phyloP scores from a whole-genome alignment of 352 stramenopile genomes.

The Pythium aphanidermatum region DNA sequence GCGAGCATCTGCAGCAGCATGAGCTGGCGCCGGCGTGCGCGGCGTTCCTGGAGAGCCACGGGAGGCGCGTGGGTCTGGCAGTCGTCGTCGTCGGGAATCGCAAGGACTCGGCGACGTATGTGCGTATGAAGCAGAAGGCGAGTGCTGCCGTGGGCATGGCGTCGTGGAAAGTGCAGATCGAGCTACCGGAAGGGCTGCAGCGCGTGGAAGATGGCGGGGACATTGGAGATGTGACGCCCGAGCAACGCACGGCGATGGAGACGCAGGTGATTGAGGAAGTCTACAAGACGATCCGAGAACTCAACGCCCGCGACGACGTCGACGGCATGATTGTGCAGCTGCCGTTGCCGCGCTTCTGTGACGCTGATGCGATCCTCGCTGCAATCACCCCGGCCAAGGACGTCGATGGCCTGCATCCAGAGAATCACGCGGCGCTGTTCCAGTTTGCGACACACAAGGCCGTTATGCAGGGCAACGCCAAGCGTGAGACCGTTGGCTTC shows the following conservation, averaged over 20 bases:
- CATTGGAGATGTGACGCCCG: conserved; percentile 5
- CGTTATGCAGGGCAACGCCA: neutral
- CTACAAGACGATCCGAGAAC: conserved; percentile 42
- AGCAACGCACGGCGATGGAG: conserved; percentile 8
- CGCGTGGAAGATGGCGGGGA: conserved; percentile 11
- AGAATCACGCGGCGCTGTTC: conserved; percentile 94
- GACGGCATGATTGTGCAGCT: conserved; percentile 90
- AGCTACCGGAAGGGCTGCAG: conserved; percentile 21
- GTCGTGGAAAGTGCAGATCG: conserved; percentile 78
- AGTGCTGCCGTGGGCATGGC: conserved; percentile 92
- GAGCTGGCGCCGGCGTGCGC: conserved; percentile 77
- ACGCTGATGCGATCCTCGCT: conserved; percentile 90
- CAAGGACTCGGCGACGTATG: conserved; percentile 96
- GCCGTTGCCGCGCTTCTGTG: conserved; percentile 89
- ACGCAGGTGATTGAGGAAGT: conserved; percentile 30
- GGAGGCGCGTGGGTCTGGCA: conserved; percentile 90
- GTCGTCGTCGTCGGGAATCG: conserved; percentile 96
- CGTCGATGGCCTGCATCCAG: conserved; percentile 97
- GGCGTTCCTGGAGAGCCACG: conserved; percentile 34
- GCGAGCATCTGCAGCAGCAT: conserved; percentile 60
- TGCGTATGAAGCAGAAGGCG: conserved; percentile 98
- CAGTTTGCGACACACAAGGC: conserved; percentile 42
- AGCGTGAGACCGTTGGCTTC: conserved; percentile 76
- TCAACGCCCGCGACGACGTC: conserved; percentile 65
- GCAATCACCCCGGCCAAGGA: conserved; percentile 94